A percentile compares a stretch with the other conserved stretches of the same genome.
These are phyloP conservation scores for Globisporangium abappressorium DNA, from an alignment of 352 stramenopile genomes.

Conservation along the genomic window DNA sequence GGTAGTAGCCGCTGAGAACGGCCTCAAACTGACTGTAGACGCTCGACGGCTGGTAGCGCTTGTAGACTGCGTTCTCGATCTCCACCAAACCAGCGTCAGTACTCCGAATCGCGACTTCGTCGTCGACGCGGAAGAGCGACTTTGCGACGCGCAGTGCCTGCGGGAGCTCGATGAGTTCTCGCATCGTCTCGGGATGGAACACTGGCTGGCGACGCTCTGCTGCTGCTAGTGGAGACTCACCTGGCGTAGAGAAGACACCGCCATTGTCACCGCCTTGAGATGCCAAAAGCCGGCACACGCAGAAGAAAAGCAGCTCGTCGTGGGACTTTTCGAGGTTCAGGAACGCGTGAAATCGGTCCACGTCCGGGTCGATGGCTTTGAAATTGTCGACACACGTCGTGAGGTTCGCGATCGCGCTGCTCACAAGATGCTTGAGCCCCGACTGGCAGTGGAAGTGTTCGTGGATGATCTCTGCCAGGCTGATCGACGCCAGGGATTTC, in stretches of 20 bases:
- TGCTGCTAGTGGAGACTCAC: neutral
- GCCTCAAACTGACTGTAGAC: constrained; percentile 49
- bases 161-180: constrained; percentile 47
- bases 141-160: constrained; percentile 43
- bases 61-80: constrained; percentile 54
- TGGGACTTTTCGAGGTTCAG: constrained; percentile 40
- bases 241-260: neutral
- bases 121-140: constrained; percentile 48
- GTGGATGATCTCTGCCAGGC: constrained; percentile 33
- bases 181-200: constrained; percentile 49
- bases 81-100: constrained; percentile 46
- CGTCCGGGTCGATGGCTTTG: constrained; percentile 40
- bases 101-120: constrained; percentile 33
- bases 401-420: constrained; percentile 37
- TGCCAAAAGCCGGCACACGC: constrained; percentile 40
- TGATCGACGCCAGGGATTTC: constrained; percentile 23
- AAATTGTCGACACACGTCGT: constrained; percentile 34
- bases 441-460: constrained; percentile 70
- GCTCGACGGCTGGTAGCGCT: constrained; percentile 44
- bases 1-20: constrained; percentile 43
- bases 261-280: neutral
- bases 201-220: constrained; percentile 36
- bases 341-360: constrained; percentile 60
- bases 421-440: constrained; percentile 51
- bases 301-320: constrained; percentile 67